phyloP scores from a whole-genome alignment of 78 protist species.

The Isochrysis galbana region DNA sequence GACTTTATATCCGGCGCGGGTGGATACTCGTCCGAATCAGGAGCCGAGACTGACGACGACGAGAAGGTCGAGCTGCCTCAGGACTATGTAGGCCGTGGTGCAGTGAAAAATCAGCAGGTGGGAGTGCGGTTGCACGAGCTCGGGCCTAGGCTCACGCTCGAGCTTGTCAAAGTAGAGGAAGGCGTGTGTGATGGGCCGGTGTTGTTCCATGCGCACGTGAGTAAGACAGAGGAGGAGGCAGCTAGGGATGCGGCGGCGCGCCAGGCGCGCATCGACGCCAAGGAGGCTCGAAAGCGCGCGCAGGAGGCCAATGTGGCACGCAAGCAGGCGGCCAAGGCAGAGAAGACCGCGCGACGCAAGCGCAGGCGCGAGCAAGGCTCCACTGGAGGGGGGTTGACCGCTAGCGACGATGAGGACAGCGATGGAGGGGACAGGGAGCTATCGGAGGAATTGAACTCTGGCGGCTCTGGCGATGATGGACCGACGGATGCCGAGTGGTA shows the following conservation, averaged over 20 bases:
- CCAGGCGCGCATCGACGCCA: neutral
- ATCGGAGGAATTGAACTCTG: too few relatives aligned
- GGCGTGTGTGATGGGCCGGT: conserved; percentile 10
- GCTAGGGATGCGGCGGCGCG: neutral
- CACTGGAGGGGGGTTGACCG: neutral
- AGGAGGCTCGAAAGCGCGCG: neutral
- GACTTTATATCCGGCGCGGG: neutral
- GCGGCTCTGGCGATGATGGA: neutral
- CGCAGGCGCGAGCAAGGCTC: neutral
- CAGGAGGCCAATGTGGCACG: neutral
- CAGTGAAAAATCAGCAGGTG: neutral
- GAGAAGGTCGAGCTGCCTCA: conserved; percentile 7
- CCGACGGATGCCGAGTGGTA: neutral
- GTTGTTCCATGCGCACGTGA: neutral
- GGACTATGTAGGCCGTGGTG: neutral
- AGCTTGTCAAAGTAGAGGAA: neutral
- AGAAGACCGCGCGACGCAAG: neutral
- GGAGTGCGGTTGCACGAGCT: neutral
- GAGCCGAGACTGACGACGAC: conserved; percentile 21
- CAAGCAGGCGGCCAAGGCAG: neutral
- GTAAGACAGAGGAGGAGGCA: neutral
- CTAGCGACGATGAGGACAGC: neutral
- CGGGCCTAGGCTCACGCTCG: neutral
- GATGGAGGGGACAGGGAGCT: too few relatives aligned
- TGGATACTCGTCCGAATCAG: conserved; percentile 6